Percentiles rank a stretch among this genome's conserved stretches.
Conservation (phyloP, 78 protist species). For the Dictyostelium citrinum region DNA sequence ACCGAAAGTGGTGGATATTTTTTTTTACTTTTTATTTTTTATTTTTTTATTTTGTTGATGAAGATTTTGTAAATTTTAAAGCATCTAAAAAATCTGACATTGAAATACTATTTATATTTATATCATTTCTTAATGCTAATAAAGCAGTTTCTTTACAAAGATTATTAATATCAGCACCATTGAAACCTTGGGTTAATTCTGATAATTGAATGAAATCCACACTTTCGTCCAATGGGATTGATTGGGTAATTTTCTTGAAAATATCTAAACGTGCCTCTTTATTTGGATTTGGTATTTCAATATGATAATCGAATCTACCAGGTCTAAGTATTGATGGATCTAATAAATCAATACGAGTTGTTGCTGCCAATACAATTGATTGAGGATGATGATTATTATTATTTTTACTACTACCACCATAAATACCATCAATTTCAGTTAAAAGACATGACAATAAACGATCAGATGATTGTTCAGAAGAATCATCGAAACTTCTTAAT, state of each 20-base stretch:
- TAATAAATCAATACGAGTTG: slow-evolving; percentile 52
- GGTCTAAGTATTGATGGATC: slow-evolving; percentile 62
- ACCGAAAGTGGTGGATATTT: background rate
- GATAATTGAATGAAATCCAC: background rate
- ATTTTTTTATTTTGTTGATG: background rate
- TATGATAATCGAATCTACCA: slow-evolving; percentile 70
- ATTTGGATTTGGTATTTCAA: slow-evolving; percentile 27
- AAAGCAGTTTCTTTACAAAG: slow-evolving; percentile 89
- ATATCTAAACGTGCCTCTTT: slow-evolving; percentile 13
- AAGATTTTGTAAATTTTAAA: background rate
- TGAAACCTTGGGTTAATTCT: slow-evolving; percentile 8
- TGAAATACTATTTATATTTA: background rate
- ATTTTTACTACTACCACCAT: background rate
- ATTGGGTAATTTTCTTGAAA: slow-evolving; percentile 10
- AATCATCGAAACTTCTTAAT: slow-evolving; percentile 26
- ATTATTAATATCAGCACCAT: slow-evolving; percentile 86
- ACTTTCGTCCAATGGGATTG: slow-evolving; percentile 15
- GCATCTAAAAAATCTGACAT: background rate
- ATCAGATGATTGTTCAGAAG: slow-evolving; percentile 52
- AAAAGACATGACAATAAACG: slow-evolving; percentile 52
- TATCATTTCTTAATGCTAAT: slow-evolving; percentile 62
- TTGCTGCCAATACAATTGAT: slow-evolving; percentile 44
- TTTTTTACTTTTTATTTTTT: background rate
- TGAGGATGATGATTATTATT: background rate
- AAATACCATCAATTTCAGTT: slow-evolving; percentile 65